Conservation (phyloP, 352 stramenopile genomes). For the Pythium diclinum region DNA sequence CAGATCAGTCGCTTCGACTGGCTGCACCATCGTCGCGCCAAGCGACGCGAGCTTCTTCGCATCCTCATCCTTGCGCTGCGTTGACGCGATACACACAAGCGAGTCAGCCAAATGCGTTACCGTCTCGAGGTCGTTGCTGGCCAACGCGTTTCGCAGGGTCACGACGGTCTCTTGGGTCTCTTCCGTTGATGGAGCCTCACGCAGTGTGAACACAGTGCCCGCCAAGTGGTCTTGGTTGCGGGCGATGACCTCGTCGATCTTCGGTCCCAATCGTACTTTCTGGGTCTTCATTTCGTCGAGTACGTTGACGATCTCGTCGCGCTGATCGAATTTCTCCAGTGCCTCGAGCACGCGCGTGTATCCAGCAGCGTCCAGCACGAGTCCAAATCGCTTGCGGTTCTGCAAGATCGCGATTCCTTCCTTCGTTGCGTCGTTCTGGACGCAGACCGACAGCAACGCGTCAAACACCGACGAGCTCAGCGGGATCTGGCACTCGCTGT, state of each 20-base stretch:
- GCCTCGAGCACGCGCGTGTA: not conserved
- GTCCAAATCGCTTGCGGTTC: not conserved
- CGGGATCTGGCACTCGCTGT: not conserved
- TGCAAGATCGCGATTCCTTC: not conserved
- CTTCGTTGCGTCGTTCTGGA: not conserved
- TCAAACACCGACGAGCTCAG: not conserved
- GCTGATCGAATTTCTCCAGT: not conserved
- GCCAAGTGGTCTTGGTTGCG: constrained; percentile 1
- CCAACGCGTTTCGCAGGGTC: not conserved
- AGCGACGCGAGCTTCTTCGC: not conserved
- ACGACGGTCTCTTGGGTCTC: not conserved
- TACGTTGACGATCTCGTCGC: not conserved
- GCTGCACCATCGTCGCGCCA: not conserved
- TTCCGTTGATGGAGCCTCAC: not conserved
- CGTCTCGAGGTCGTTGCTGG: not conserved
- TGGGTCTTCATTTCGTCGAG: not conserved
- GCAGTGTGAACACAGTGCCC: not conserved
- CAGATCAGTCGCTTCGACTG: not conserved
- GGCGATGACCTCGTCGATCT: not conserved
- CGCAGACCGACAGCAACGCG: not conserved
- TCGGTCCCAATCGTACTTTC: not conserved
- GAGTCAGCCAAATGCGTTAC: not conserved
- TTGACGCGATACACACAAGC: not conserved
- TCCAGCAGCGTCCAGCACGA: not conserved
- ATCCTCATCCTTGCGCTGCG: not conserved